These are phyloP conservation scores for Pichia heedii DNA, from an alignment of 805 yeast genomes.

Conservation along the genomic window DNA sequence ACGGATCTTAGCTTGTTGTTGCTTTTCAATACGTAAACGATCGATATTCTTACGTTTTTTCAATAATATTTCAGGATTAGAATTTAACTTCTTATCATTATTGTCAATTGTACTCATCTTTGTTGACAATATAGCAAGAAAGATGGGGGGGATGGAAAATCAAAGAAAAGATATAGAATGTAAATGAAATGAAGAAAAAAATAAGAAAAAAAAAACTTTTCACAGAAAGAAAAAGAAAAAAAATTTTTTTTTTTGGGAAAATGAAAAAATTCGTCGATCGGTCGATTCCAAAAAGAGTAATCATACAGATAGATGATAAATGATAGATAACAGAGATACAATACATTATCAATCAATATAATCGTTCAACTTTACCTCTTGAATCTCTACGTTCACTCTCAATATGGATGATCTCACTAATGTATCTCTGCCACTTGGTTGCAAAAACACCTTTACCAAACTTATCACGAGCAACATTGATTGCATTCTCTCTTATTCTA, in stretches of 20 bases:
- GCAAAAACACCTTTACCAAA: slow-evolving; percentile 22
- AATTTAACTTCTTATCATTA: slow-evolving; percentile 25
- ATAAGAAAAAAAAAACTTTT: no score
- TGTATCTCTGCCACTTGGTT: slow-evolving; percentile 16
- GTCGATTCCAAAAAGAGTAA: no score
- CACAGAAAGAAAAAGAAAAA: no score
- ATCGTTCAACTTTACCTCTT: slow-evolving; percentile 24
- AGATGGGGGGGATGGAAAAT: no score
- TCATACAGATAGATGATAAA: no score
- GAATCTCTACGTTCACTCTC: slow-evolving; percentile 16
- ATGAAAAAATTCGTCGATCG: no score
- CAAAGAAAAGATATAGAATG: no score
- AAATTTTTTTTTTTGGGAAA: no score
- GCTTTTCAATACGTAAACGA: slow-evolving; percentile 62
- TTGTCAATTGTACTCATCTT: slow-evolving; percentile 1
- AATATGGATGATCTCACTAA: slow-evolving; percentile 9
- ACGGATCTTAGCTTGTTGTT: slow-evolving; percentile 50
- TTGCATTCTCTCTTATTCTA: slow-evolving; percentile 17
- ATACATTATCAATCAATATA: no score
- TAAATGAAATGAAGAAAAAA: neutral
- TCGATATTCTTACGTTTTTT: slow-evolving; percentile 76
- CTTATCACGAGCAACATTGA: slow-evolving; percentile 18
- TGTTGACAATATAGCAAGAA: neutral
- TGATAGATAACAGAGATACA: no score
- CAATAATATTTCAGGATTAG: slow-evolving; percentile 69